A percentile compares a stretch with the other conserved stretches of the same genome.
These are phyloP conservation scores for Geotrichum carabidarum DNA, from an alignment of 1,139 yeast species.

Conservation along the genomic window DNA sequence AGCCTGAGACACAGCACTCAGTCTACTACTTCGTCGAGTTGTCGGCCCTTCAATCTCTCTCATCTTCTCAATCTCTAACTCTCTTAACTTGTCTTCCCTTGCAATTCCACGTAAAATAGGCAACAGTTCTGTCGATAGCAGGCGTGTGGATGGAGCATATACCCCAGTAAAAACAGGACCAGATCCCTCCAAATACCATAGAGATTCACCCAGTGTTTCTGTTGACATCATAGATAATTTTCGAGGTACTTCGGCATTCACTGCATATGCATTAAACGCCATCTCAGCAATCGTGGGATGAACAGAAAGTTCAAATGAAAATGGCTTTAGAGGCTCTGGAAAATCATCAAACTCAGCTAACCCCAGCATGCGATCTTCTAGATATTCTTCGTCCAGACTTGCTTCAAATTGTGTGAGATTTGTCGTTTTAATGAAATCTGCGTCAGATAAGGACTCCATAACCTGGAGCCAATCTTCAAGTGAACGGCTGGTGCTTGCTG, in stretches of 20 bases:
- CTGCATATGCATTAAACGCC: neutral
- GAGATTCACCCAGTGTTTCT: neutral
- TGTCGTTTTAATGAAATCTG: constrained; percentile 23
- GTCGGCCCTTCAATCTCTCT: neutral
- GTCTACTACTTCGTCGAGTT: constrained; percentile 1
- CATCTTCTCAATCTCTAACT: neutral
- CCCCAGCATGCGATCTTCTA: constrained; percentile 19
- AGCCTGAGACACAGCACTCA: neutral
- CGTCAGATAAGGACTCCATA: constrained; percentile 20
- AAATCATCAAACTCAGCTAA: constrained; percentile 19
- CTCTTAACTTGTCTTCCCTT: neutral
- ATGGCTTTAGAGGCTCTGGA: constrained; percentile 19
- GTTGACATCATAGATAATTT: neutral
- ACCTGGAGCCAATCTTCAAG: neutral
- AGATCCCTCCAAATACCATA: neutral
- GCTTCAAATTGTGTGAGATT: constrained; percentile 18
- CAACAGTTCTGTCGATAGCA: constrained; percentile 2
- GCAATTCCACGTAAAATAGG: constrained; percentile 7
- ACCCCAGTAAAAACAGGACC: constrained; percentile 1
- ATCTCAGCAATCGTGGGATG: constrained; percentile 6
- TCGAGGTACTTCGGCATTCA: neutral
- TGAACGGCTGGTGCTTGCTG: neutral
- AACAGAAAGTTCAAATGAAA: constrained; percentile 22
- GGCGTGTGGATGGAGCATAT: neutral
- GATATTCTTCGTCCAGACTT: constrained; percentile 12